Conservation (phyloP, 2,329 filamentous ascomycete genomes). For the Aspergillus latus region DNA sequence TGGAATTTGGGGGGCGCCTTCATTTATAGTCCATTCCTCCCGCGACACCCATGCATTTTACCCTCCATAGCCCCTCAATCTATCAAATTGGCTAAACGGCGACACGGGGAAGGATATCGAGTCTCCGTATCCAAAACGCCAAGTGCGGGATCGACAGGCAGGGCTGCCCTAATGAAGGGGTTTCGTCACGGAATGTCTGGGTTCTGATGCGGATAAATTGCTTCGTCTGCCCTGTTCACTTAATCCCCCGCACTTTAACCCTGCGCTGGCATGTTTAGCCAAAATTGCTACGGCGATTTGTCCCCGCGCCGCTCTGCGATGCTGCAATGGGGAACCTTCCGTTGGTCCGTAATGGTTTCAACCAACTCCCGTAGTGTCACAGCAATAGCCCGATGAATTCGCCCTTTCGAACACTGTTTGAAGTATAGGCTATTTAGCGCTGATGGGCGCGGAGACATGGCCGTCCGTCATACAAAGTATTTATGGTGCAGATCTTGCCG, state of each 20-base stretch:
- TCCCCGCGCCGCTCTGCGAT: not conserved
- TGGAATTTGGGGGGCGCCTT: not conserved
- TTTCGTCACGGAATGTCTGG: constrained; percentile 1
- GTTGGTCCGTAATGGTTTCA: not conserved
- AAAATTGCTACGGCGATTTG: not conserved
- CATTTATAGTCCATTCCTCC: not conserved
- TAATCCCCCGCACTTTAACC: not conserved
- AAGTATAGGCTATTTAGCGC: too few relatives aligned
- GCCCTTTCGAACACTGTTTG: too few relatives aligned
- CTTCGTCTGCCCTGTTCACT: not conserved
- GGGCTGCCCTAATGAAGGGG: not conserved
- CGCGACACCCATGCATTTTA: not conserved
- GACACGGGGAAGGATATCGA: not conserved
- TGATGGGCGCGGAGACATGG: too few relatives aligned
- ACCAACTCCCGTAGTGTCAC: not conserved
- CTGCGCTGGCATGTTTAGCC: not conserved
- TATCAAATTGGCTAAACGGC: not conserved
- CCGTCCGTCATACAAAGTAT: too few relatives aligned
- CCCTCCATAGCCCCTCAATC: not conserved
- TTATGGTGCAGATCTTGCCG: too few relatives aligned
- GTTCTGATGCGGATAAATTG: not conserved
- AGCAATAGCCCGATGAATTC: too few relatives aligned
- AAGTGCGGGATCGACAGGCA: not conserved
- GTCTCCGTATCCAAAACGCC: constrained; percentile 1
- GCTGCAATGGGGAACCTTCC: not conserved